A percentile compares a stretch with the other conserved stretches of the same genome.
Evolutionary conservation across 1,284 basidiomycete species (phyloP).

Genomic region (Somion occarium): DNA sequence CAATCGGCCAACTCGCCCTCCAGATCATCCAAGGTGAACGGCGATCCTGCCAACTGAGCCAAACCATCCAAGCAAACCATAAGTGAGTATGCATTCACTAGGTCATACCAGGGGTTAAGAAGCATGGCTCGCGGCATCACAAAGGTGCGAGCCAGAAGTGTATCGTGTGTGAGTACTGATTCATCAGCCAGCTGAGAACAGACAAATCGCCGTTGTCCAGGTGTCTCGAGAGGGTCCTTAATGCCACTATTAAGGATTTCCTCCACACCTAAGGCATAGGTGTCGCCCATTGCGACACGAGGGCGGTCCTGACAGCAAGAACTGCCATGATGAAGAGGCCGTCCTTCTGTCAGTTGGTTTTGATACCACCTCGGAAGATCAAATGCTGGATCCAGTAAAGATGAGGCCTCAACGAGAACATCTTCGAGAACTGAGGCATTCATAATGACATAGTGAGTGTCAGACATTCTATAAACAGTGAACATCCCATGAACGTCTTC

Average conservation of each 20-base stretch:
- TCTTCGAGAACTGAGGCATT: not conserved
- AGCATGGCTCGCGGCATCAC: not conserved
- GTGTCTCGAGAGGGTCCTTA: not conserved
- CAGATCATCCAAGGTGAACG: not conserved
- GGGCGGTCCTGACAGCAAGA: not conserved
- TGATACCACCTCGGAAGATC: conserved; percentile 5
- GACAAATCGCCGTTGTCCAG: not conserved
- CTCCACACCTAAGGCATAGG: not conserved
- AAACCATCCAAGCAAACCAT: not conserved
- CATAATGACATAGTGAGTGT: conserved; percentile 3
- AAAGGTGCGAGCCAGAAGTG: not conserved
- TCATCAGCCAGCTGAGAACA: not conserved
- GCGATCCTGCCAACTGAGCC: not conserved
- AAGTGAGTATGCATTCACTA: conserved; percentile 1
- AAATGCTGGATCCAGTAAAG: not conserved
- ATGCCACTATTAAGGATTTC: not conserved
- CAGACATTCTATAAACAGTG: conserved; percentile 1
- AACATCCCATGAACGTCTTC: not conserved
- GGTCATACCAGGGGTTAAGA: not conserved
- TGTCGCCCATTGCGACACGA: conserved; percentile 3
- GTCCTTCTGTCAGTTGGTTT: not conserved
- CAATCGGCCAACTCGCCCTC: not conserved
- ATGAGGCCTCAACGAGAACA: not conserved
- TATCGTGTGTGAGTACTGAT: conserved; percentile 1
- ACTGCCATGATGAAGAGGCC: not conserved